These are phyloP conservation scores for Penicillium odoratum DNA, from an alignment of 495 filamentous ascomycete genomes.

Conservation along the genomic window DNA sequence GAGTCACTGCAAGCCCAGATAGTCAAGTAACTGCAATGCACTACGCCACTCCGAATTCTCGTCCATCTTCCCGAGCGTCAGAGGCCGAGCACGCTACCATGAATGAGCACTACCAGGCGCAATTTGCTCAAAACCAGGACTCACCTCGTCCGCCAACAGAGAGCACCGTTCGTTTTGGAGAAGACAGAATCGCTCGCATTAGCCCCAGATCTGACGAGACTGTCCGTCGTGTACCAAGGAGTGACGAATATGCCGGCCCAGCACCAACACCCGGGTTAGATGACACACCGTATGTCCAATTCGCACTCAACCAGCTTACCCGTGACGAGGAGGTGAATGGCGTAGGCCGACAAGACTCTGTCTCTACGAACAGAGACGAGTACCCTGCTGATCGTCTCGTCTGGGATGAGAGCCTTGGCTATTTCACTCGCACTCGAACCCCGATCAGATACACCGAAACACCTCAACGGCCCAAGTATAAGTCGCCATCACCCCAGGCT, in stretches of 20 bases:
- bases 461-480: conserved; percentile 20
- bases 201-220: conserved; percentile 33
- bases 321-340: conserved; percentile 57
- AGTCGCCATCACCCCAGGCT: conserved; percentile 29
- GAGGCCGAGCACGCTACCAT: conserved; percentile 29
- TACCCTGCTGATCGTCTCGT: conserved; percentile 52
- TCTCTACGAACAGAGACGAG: conserved; percentile 36
- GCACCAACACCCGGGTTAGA: conserved; percentile 64
- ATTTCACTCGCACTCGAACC: conserved; percentile 40
- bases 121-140: conserved; percentile 19
- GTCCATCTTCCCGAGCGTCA: conserved; percentile 34
- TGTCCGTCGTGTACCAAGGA: conserved; percentile 28
- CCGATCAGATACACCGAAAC: conserved; percentile 23
- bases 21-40: conserved; percentile 49
- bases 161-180: conserved; percentile 38
- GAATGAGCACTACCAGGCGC: conserved; percentile 21
- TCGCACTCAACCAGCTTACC: conserved; percentile 72
- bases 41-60: conserved; percentile 52
- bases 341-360: conserved; percentile 33
- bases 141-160: conserved; percentile 30
- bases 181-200: conserved; percentile 31
- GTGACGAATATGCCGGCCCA: conserved; percentile 33
- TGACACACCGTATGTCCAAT: conserved; percentile 69
- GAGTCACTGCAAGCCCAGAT: conserved; percentile 42
- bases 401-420: conserved; percentile 51